phyloP scores from a whole-genome alignment of 768 basidiomycete species.

The Naganishia vishniacii region DNA sequence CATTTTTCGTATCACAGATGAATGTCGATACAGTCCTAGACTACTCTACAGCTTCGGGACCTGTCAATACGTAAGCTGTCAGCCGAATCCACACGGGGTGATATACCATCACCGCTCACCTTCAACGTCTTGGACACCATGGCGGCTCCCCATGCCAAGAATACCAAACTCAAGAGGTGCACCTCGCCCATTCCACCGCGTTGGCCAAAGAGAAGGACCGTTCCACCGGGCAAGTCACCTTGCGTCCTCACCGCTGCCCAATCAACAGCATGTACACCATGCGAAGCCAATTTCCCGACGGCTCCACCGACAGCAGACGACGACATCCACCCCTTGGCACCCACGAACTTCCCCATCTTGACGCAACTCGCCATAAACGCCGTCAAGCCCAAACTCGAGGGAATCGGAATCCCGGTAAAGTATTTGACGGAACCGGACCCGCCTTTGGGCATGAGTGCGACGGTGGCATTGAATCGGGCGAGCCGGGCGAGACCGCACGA shows the following conservation, averaged over 20 bases:
- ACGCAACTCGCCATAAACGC: conserved; percentile 74
- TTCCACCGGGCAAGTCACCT: conserved; percentile 53
- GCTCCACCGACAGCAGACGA: conserved; percentile 64
- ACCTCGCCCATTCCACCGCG: conserved; percentile 56
- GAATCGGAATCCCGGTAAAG: conserved; percentile 97
- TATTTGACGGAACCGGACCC: conserved; percentile 78
- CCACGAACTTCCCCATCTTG: conserved; percentile 76
- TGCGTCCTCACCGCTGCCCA: conserved; percentile 19
- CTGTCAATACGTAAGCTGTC: not conserved
- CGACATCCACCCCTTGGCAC: conserved; percentile 65
- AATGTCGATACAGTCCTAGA: not conserved
- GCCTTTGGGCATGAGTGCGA: conserved; percentile 86
- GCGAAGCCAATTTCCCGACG: not conserved
- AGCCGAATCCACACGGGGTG: not conserved
- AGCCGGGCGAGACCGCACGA: conserved; percentile 94
- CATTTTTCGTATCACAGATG: conserved; percentile 17
- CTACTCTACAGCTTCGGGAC: conserved; percentile 29
- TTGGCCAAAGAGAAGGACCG: conserved; percentile 38
- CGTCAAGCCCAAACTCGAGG: conserved; percentile 77
- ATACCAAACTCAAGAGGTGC: conserved; percentile 71
- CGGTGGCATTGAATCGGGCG: conserved; percentile 97
- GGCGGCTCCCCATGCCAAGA: conserved; percentile 79
- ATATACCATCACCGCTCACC: conserved; percentile 48
- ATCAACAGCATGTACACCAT: conserved; percentile 1
- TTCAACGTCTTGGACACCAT: conserved; percentile 98